A percentile compares a stretch with the other conserved stretches of the same genome.
These are phyloP conservation scores for Pythium phragmiticola DNA, from an alignment of 352 stramenopile genomes.

Conservation along the genomic window DNA sequence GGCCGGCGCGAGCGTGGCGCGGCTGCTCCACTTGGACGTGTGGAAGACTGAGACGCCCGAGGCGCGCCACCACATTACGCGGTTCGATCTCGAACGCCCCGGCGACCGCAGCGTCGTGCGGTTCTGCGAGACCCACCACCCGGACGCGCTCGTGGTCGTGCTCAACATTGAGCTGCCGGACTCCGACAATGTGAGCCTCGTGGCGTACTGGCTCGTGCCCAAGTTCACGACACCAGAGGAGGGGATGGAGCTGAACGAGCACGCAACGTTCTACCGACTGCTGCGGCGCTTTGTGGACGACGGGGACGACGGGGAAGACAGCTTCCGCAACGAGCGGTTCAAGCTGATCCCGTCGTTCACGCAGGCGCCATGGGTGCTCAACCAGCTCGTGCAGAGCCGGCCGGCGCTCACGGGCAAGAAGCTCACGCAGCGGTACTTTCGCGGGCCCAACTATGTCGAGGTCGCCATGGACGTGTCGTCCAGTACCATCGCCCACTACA, in stretches of 20 bases:
- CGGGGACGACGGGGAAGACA: constrained; percentile 30
- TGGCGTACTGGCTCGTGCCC: constrained; percentile 75
- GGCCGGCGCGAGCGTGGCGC: constrained; percentile 26
- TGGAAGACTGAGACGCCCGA: constrained; percentile 47
- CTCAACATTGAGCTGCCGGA: constrained; percentile 85
- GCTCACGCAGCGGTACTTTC: constrained; percentile 85
- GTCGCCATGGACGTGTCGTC: constrained; percentile 84
- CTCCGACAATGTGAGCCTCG: constrained; percentile 62
- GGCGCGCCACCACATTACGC: constrained; percentile 53
- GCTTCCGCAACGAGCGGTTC: constrained; percentile 74
- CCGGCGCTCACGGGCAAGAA: constrained; percentile 85
- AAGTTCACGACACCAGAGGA: constrained; percentile 1
- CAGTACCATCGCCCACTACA: constrained; percentile 69
- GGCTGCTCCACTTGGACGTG: constrained; percentile 66
- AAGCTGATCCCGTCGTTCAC: constrained; percentile 89
- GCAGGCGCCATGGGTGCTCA: constrained; percentile 83
- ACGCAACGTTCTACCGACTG: constrained; percentile 54
- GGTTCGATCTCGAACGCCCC: constrained; percentile 38
- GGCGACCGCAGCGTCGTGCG: constrained; percentile 48
- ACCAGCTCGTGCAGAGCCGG: constrained; percentile 77
- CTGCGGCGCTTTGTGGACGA: constrained; percentile 54
- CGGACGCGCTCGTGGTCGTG: constrained; percentile 76
- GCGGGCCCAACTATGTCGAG: constrained; percentile 81
- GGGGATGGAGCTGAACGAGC: neutral
- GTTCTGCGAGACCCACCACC: constrained; percentile 43